Base-by-base conservation (phyloP, 2,329 filamentous ascomycete species). In the Ceratocystis huliohia region DNA sequence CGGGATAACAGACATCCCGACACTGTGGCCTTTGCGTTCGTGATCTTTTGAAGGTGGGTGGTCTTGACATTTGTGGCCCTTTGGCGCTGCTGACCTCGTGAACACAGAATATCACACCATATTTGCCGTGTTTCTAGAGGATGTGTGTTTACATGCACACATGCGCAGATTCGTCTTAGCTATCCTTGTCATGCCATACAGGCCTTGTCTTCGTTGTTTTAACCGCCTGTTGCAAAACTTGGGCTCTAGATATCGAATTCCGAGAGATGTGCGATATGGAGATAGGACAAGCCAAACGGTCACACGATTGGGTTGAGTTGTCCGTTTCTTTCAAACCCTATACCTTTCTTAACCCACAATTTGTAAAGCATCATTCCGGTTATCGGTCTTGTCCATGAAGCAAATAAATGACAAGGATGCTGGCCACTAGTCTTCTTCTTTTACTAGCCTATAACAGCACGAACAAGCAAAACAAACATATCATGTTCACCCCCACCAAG, bases 241-340 rank as follows among this genome's bases (percentile, higher is more conserved):
- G 13, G 50, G 15, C 20, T 56, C 50, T 15, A 25, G 25, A 56
- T 25, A 13, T 48, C 20, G 50, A 56, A 56, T 28, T 22, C 50
- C 50, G 50, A 56, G 50, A 56, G 50, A 56, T 56, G 50, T 56
- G 50, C 50, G 50, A 56, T 20, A 20, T 22, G 25, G 48, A 53
- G 8, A 10, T n/a, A 10, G 17, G 25, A 33, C 30, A 33, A 33
- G 7, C 6, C 30, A 33, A 33, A 33, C 7, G 4, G 5, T 33
- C 30, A 33, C 30, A 33, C 7, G 30, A 2, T 33, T 7, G 30
- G 30, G 30, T 7, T 30, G 1, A 33, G 6, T 6, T 33, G 7
- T 33, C n/a, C 22, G 13, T 13, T 25, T 20, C 46, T 41, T 41
- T 41, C 37, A 41, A 41, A 41, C 37, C 37, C 37, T 41, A 41